Conservation (phyloP, 2,329 filamentous ascomycete genomes). For the Akanthomyces dipterigenus region DNA sequence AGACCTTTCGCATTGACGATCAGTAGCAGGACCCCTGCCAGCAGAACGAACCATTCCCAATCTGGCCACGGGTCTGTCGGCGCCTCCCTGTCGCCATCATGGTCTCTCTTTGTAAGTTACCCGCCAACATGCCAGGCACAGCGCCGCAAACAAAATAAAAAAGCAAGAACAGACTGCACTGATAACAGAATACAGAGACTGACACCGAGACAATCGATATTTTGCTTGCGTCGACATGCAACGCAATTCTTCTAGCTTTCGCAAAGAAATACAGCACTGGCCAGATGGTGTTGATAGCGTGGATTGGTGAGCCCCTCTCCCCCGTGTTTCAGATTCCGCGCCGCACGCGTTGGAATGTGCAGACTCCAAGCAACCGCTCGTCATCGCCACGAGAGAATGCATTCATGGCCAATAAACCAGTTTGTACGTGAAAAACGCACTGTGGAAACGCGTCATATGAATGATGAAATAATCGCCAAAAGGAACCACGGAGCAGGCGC, state of each 20-base stretch:
- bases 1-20: constrained; percentile 9
- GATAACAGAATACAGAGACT: background rate
- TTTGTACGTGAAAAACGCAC: background rate
- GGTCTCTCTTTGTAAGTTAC: background rate
- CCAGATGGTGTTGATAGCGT: background rate
- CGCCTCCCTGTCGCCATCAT: background rate
- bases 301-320: background rate
- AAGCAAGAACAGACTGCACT: background rate
- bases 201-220: background rate
- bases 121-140: background rate
- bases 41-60: background rate
- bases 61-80: background rate
- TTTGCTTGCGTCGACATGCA: background rate
- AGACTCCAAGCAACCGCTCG: background rate
- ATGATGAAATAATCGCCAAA: background rate
- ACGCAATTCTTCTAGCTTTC: background rate
- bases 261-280: background rate
- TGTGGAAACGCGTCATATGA: background rate
- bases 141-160: background rate
- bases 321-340: constrained; percentile 9
- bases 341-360: background rate
- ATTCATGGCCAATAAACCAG: background rate
- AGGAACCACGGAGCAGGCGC: too few species aligned
- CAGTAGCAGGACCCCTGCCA: background rate
- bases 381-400: constrained; percentile 1